Conservation (phyloP, 345 rosid species). For the Zanthoxylum bungeanum region DNA sequence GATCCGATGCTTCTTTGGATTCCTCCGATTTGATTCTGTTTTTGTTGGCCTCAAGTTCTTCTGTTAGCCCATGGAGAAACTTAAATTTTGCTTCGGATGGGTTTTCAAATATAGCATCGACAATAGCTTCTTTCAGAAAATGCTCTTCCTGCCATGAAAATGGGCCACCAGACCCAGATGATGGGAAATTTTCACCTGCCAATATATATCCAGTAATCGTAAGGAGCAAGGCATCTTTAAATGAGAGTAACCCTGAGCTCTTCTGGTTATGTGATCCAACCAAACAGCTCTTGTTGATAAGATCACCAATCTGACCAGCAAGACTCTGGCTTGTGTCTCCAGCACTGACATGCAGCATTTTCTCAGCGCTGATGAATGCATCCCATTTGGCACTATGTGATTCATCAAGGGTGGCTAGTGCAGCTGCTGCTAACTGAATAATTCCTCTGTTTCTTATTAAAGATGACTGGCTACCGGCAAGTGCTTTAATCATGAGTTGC, state of each 20-base stretch:
- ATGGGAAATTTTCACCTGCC: constrained; percentile 95
- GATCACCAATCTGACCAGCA: constrained; percentile 88
- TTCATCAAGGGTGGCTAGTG: constrained; percentile 61
- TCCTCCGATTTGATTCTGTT: constrained; percentile 40
- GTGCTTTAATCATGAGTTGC: constrained; percentile 58
- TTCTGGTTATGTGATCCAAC: constrained; percentile 44
- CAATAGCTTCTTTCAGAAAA: constrained; percentile 80
- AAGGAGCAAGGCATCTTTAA: constrained; percentile 78
- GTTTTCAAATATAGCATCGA: constrained; percentile 74
- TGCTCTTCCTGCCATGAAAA: constrained; percentile 99
- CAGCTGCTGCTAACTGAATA: constrained; percentile 81
- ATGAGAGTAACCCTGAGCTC: constrained; percentile 56
- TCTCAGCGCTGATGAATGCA: constrained; percentile 85
- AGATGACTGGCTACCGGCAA: constrained; percentile 59
- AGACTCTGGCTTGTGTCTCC: constrained; percentile 94
- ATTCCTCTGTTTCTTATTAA: constrained; percentile 75
- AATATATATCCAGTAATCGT: constrained; percentile 70
- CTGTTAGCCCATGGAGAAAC: constrained; percentile 63
- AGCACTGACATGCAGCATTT: constrained; percentile 75
- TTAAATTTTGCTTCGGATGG: constrained; percentile 63
- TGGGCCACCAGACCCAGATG: constrained; percentile 85
- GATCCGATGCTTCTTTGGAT: constrained; percentile 40
- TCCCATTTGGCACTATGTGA: constrained; percentile 73
- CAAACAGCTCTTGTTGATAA: constrained; percentile 68
- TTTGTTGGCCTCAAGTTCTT: constrained; percentile 69